Conservation (phyloP, 1,139 yeast genomes). For the Sugiyamaella grinbergsii region DNA sequence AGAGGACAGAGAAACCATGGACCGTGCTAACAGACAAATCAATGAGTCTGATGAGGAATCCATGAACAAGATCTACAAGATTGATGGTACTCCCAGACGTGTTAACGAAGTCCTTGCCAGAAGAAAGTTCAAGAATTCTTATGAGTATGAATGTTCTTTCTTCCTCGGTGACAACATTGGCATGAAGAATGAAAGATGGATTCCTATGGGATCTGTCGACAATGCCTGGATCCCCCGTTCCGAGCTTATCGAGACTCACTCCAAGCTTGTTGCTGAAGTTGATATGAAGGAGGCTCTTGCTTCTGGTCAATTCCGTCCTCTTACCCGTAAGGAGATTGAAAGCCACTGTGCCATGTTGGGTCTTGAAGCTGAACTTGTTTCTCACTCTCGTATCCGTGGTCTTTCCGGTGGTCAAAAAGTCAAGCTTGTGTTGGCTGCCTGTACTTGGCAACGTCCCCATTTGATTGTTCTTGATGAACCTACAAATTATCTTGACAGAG, state of each 20-base stretch:
- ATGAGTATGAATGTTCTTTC: conserved; percentile 99
- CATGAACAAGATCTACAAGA: conserved; percentile 99
- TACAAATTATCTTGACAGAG: conserved; percentile 98
- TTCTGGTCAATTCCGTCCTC: conserved; percentile 99
- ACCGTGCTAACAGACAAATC: conserved; percentile 98
- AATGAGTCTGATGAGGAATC: conserved; percentile 96
- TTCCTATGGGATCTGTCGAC: conserved; percentile 99
- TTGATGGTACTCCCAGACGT: conserved; percentile 98
- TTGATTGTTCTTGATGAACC: conserved; percentile 96
- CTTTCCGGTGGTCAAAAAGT: conserved; percentile 99
- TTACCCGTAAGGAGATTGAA: conserved; percentile 99
- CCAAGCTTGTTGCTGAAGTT: conserved; percentile 99
- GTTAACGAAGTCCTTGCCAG: conserved; percentile 92
- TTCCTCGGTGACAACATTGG: conserved; percentile 96
- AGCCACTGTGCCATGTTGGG: conserved; percentile 98
- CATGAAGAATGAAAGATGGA: conserved; percentile 99
- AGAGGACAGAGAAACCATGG: conserved; percentile 99
- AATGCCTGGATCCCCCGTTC: conserved; percentile 99
- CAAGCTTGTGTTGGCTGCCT: conserved; percentile 98
- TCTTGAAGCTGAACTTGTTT: conserved; percentile 97
- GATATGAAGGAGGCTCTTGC: conserved; percentile 99
- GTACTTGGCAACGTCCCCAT: conserved; percentile 99
- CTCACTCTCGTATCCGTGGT: conserved; percentile 99
- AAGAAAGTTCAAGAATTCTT: conserved; percentile 99
- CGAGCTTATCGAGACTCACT: conserved; percentile 97